Conservation (phyloP, 441 rosid species). For the Erysimum cheiri region DNA sequence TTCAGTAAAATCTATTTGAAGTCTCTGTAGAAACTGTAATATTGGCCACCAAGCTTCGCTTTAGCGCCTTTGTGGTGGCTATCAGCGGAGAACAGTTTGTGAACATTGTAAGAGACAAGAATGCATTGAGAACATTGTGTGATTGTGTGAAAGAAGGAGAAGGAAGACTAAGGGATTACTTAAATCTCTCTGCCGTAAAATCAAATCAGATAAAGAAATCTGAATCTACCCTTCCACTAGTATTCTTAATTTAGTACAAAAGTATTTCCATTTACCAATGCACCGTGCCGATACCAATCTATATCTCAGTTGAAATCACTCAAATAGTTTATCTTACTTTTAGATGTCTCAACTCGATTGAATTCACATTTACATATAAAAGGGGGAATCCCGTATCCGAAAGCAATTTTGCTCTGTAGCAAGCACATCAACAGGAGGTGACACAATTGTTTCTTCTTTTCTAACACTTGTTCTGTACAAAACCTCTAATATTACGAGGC, state of each 20-base stretch:
- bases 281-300: neutral
- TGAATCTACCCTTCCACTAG: neutral
- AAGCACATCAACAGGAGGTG: conserved; percentile 21
- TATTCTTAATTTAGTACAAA: neutral
- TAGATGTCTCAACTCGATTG: neutral
- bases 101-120: conserved; percentile 64
- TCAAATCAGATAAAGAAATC: neutral
- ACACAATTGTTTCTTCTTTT: conserved; percentile 8
- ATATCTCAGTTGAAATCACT: neutral
- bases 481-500: conserved; percentile 25
- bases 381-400: neutral
- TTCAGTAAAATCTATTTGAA: conserved; percentile 86
- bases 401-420: neutral
- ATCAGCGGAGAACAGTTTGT: conserved; percentile 75
- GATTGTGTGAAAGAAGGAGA: conserved; percentile 50
- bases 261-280: neutral
- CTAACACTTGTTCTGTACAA: conserved; percentile 40
- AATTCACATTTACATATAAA: conserved; percentile 2
- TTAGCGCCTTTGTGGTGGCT: conserved; percentile 69
- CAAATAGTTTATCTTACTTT: neutral
- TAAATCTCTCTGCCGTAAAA: neutral
- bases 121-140: conserved; percentile 58
- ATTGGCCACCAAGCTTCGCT: conserved; percentile 57
- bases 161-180: conserved; percentile 32
- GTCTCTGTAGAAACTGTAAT: conserved; percentile 59